Base-by-base conservation (phyloP, 2,329 filamentous ascomycete species). In the Diaporthe humulicola region DNA sequence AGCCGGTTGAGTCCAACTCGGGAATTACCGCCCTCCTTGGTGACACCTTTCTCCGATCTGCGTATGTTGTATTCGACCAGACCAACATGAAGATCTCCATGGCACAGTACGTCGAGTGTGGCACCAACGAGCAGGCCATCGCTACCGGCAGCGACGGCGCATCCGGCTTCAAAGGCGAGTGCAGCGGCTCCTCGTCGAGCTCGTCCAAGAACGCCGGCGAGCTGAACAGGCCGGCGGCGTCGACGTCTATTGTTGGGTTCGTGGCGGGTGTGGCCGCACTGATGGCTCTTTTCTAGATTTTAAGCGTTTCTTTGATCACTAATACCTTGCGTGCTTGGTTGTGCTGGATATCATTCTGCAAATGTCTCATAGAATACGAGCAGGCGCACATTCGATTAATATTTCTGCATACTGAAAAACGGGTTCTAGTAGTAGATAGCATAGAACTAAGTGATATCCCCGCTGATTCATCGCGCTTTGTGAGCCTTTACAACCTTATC, bases 61-160 rank as follows among this genome's bases (percentile, higher is more conserved):
- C 81, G 6, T 83, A 81, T 40, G 80, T 80, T 48, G 81, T 82
- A 36, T 82, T 80, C 36, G 81, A 83, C 77, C 81, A 83, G 79
- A 78, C 81, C 64, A 80, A 80, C 73, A 76, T 79, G 72, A 76
- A 77, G 57, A 71, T 83, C 54, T 80, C 79, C 66, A 72, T 83
- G 71, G 82, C 81, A 1, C 81, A 81, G 76, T 82, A 81, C 40
- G 78, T 79, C 14, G 78, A 78, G 76, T 83, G 82, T 75, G 81
- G 80, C 33, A 74, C 76, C 54, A 78, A 80, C 71, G 75, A 81
- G 70, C 77, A 81, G 45, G 77, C 79, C 12, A 82, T 83, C 60
- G 75, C 79, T 0, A 66, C 78, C 17, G 73, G 50, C 19, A 70
- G 50, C 38, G 56, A 10, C 22, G 74, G 73, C 48, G 77, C 73